Base-by-base conservation (phyloP, 2,329 filamentous ascomycete species). In the Exserohilum turcica region DNA sequence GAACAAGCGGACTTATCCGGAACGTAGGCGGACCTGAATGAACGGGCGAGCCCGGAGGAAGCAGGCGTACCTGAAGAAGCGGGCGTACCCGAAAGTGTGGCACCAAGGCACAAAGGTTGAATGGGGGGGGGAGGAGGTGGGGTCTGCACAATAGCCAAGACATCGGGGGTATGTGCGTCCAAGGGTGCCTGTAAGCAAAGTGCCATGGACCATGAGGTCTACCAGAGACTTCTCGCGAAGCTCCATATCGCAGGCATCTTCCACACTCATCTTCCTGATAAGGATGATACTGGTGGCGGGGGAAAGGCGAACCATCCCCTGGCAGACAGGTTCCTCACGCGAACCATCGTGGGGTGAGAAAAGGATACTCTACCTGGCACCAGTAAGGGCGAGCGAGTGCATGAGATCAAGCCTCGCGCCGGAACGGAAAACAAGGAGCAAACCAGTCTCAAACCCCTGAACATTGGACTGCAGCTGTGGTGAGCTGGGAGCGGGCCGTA, bases 191-290 rank as follows among this genome's bases (percentile, higher is more conserved):
- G 58, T 48, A 48, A 52, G 59, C 54, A 57, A 44, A 28, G 37
- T 61, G 63, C 61, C 64, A 47, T 67, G 64, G 58, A 61, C 63
- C 61, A 28, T 51, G n/a, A 10, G 53, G 63, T 60, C 64, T 66
- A 24, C 57, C 58, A 44, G 55, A 66, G 43, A 21, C 42, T 46
- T 53, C 55, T 15, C 35, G 40, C 38, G 48, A 56, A 47, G 49
- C 51, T 61, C 54, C 44, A 65, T 57, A 51, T 62, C 64, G 56
- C 43, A 67, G 64, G 63, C 64, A 55, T 66, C 64, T 67, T 57
- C 57, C 64, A 66, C 61, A 33, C 60, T 29, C 58, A 50, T 50
- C 57, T 36, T 61, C 57, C 57, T 63, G 40, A 63, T n/a, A 65
- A 64, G 51, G 57, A 53, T 35, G 56, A 56, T 43, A 67, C 58